Evolutionary conservation across 768 basidiomycete species (phyloP).

Genomic region (Tricholomella constricta): DNA sequence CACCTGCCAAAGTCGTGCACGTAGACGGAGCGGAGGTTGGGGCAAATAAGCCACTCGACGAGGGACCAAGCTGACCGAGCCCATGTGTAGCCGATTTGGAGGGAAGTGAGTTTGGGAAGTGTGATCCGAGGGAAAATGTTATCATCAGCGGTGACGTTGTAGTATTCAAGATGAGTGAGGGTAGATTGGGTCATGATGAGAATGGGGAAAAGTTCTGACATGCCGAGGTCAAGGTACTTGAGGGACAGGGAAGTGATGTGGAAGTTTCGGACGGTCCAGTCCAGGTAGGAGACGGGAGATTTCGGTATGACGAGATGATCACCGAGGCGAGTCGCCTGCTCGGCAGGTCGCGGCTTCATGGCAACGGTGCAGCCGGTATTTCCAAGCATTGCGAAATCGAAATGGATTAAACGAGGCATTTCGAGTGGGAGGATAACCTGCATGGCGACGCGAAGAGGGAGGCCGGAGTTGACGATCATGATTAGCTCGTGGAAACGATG

Average conservation of each 20-base stretch:
- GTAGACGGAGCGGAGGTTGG: slow-evolving; percentile 9
- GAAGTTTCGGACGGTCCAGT: slow-evolving; percentile 13
- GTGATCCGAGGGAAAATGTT: slow-evolving; percentile 1
- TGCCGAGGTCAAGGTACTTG: slow-evolving; percentile 11
- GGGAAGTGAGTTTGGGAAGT: slow-evolving; percentile 16
- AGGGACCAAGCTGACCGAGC: slow-evolving; percentile 10
- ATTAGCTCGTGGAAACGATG: slow-evolving; percentile 11
- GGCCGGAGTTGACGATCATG: background rate
- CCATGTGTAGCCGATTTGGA: slow-evolving; percentile 14
- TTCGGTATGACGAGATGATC: background rate
- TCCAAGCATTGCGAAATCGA: slow-evolving; percentile 11
- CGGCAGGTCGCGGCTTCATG: slow-evolving; percentile 5
- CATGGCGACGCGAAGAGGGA: slow-evolving; percentile 1
- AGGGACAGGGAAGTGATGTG: slow-evolving; percentile 18
- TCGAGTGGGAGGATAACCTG: slow-evolving; percentile 3
- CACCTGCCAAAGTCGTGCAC: slow-evolving; percentile 19
- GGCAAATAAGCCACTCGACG: slow-evolving; percentile 10
- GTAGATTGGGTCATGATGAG: slow-evolving; percentile 17
- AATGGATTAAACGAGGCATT: slow-evolving; percentile 8
- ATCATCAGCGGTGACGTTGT: slow-evolving; percentile 3
- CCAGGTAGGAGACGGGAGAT: slow-evolving; percentile 10
- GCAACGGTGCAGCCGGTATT: slow-evolving; percentile 6
- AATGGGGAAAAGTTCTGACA: slow-evolving; percentile 13
- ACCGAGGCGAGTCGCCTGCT: background rate
- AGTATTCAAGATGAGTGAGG: slow-evolving; percentile 16